Evolutionary conservation across 805 yeast genomes (phyloP).

Genomic region (Jamesozyma gamospora): DNA sequence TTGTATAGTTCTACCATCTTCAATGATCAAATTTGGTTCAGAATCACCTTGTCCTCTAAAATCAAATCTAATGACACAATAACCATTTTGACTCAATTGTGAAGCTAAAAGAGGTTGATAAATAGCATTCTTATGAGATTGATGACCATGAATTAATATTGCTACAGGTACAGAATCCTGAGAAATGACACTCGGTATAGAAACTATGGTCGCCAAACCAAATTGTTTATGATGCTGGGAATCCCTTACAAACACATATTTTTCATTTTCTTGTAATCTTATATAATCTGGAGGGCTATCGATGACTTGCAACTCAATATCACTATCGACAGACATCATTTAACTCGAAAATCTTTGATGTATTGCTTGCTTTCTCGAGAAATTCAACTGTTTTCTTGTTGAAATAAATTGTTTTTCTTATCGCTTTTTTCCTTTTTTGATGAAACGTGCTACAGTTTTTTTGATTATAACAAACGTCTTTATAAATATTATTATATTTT

Average conservation of each 20-base stretch:
- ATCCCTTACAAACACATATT: constrained; percentile 9
- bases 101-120: constrained; percentile 59
- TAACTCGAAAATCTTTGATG: no score
- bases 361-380: no score
- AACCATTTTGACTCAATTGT: constrained; percentile 50
- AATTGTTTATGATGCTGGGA: neutral
- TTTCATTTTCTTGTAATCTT: constrained; percentile 11
- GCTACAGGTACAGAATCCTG: constrained; percentile 36
- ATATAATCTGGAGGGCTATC: constrained; percentile 9
- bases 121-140: constrained; percentile 73
- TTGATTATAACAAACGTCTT: no score
- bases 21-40: constrained; percentile 30
- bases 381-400: no score
- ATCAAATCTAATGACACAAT: constrained; percentile 65
- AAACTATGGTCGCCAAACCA: constrained; percentile 5
- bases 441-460: no score
- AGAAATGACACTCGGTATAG: constrained; percentile 1
- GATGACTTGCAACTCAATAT: neutral
- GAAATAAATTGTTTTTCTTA: no score
- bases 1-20: constrained; percentile 44
- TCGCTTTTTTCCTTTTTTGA: no score
- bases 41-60: constrained; percentile 82
- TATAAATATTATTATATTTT: no score
- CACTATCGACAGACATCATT: no score
- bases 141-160: constrained; percentile 71